A percentile compares a stretch with the other conserved stretches of the same genome.
phyloP scores from a whole-genome alignment of 2,329 filamentous ascomycete species.

The Pyricularia pennisetigena region DNA sequence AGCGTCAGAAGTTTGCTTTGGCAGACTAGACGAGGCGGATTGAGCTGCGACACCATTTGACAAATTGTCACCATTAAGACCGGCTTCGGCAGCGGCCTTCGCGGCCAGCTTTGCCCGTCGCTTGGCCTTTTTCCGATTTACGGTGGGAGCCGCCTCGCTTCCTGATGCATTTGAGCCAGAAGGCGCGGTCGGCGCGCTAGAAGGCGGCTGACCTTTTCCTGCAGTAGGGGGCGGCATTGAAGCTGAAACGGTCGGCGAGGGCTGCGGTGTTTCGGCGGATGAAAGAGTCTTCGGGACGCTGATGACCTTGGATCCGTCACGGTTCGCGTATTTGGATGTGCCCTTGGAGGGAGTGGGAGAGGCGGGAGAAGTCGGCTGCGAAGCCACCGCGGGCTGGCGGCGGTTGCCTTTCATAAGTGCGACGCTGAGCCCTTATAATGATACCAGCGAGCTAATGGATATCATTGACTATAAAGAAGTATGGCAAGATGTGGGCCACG shows the following conservation, averaged over 20 bases:
- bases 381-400: slow-evolving; percentile 17
- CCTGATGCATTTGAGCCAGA: background rate
- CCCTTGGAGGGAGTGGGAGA: slow-evolving; percentile 37
- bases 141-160: slow-evolving; percentile 21
- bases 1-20: slow-evolving; percentile 20
- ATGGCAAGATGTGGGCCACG: background rate
- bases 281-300: slow-evolving; percentile 48
- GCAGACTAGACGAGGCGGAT: slow-evolving; percentile 28
- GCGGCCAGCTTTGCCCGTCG: slow-evolving; percentile 77
- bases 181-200: background rate
- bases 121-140: slow-evolving; percentile 95
- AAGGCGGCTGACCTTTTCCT: slow-evolving; percentile 5
- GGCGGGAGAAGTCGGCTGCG: slow-evolving; percentile 23
- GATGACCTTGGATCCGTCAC: slow-evolving; percentile 61
- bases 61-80: slow-evolving; percentile 9
- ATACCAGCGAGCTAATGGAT: background rate
- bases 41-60: background rate
- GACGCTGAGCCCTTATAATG: background rate
- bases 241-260: slow-evolving; percentile 34
- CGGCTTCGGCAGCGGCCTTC: slow-evolving; percentile 43
- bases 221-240: slow-evolving; percentile 18
- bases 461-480: background rate
- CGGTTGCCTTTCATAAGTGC: slow-evolving; percentile 23
- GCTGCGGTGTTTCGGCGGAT: slow-evolving; percentile 41
- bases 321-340: slow-evolving; percentile 55